Evolutionary conservation across 1,284 basidiomycete species (phyloP).

Genomic region (Tausonia pullulans): DNA sequence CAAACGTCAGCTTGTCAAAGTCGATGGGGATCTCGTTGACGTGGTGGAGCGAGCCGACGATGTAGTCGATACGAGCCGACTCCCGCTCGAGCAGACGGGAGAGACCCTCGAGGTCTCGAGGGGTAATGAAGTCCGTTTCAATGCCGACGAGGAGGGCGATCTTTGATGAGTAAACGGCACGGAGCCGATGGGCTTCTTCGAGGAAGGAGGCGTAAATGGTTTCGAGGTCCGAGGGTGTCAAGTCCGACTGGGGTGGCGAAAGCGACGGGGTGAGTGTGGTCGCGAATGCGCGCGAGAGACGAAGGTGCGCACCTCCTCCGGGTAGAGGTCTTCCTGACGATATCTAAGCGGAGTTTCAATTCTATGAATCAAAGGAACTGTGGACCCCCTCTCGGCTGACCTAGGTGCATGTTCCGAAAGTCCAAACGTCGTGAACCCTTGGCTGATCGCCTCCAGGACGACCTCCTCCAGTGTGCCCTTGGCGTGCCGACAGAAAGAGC

Average conservation of each 20-base stretch:
- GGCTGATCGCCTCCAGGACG: conserved; percentile 60
- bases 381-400: background rate
- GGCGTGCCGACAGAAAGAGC: conserved; percentile 92
- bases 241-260: conserved; percentile 26
- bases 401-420: conserved; percentile 84
- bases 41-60: conserved; percentile 92
- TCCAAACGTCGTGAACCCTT: conserved; percentile 73
- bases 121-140: conserved; percentile 83
- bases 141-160: conserved; percentile 78
- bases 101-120: conserved; percentile 48
- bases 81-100: conserved; percentile 41
- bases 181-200: conserved; percentile 62
- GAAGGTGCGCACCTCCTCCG: conserved; percentile 65
- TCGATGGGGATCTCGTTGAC: conserved; percentile 82
- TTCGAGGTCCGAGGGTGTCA: conserved; percentile 26
- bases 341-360: conserved; percentile 43
- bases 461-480: conserved; percentile 62
- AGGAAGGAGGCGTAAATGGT: conserved; percentile 26
- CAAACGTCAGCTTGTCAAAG: conserved; percentile 67
- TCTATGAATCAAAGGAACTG: too few relatives aligned
- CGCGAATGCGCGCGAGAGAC: background rate
- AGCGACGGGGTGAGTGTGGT: background rate
- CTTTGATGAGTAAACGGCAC: conserved; percentile 34
- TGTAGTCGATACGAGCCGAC: conserved; percentile 61
- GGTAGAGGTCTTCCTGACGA: conserved; percentile 69